phyloP scores from a whole-genome alignment of 1,139 yeast species.

The Insectozyma bohioensis region DNA sequence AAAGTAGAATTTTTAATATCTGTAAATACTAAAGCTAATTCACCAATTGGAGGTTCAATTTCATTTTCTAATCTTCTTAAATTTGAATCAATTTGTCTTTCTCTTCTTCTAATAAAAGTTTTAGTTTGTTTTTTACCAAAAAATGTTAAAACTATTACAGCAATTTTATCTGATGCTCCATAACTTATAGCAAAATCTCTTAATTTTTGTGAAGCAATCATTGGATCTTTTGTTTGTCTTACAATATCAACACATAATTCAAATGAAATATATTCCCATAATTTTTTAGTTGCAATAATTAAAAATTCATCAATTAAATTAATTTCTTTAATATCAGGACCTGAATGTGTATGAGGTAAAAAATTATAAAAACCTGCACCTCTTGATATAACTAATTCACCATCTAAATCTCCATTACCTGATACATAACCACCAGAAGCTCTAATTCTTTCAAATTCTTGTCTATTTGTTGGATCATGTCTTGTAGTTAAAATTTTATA shows the following conservation, averaged over 20 bases:
- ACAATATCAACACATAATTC: constrained; percentile 91
- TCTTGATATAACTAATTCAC: constrained; percentile 77
- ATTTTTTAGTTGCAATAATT: constrained; percentile 78
- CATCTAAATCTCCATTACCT: constrained; percentile 83
- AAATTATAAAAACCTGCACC: constrained; percentile 89
- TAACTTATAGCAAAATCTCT: constrained; percentile 94
- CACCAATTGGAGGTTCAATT: constrained; percentile 93
- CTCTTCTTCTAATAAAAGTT: constrained; percentile 55
- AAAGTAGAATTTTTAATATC: constrained; percentile 94
- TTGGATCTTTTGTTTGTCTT: constrained; percentile 81
- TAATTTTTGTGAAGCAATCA: constrained; percentile 89
- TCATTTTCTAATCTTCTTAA: constrained; percentile 86
- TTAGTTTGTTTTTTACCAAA: constrained; percentile 46
- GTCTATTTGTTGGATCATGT: constrained; percentile 80
- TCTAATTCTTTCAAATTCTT: constrained; percentile 84
- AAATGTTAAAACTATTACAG: constrained; percentile 78
- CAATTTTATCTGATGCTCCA: constrained; percentile 81
- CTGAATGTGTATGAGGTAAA: constrained; percentile 86
- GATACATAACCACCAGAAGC: constrained; percentile 90
- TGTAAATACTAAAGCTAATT: constrained; percentile 91
- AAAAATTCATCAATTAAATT: constrained; percentile 78
- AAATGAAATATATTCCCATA: constrained; percentile 83
- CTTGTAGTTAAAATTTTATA: constrained; percentile 68
- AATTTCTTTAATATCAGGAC: constrained; percentile 73
- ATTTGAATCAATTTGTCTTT: constrained; percentile 61